phyloP scores from a whole-genome alignment of 2,329 filamentous ascomycete genomes.

The Myriosclerotinia duriaeana region DNA sequence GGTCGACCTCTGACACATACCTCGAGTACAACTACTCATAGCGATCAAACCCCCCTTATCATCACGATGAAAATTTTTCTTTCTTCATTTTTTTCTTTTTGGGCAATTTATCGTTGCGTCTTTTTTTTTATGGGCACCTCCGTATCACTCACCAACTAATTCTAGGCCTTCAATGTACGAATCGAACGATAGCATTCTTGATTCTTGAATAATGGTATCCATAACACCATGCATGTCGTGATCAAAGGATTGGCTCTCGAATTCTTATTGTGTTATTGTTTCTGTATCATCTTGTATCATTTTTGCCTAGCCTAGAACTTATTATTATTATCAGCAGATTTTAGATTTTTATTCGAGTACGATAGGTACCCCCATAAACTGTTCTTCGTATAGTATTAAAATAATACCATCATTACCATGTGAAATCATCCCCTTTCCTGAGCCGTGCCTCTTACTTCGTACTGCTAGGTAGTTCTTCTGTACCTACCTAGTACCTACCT shows the following conservation, averaged over 20 bases:
- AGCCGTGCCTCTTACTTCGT: background rate
- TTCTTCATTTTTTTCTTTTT: background rate
- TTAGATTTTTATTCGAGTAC: too few relatives aligned
- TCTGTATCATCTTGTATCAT: background rate
- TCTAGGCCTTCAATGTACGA: background rate
- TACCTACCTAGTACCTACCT: too few relatives aligned
- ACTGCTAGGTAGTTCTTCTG: background rate
- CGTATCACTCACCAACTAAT: too few relatives aligned
- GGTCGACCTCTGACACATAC: slow-evolving; percentile 27
- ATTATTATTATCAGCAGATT: too few relatives aligned
- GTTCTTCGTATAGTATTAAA: too few relatives aligned
- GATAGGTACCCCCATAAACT: too few relatives aligned
- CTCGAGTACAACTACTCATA: slow-evolving; percentile 32
- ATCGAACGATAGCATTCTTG: too few relatives aligned
- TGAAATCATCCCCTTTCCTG: background rate
- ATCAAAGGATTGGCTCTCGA: slow-evolving; percentile 11
- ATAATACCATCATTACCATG: background rate
- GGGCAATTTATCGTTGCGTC: too few relatives aligned
- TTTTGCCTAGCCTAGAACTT: background rate
- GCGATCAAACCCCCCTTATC: background rate
- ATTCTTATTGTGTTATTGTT: background rate
- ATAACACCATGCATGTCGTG: slow-evolving; percentile 1
- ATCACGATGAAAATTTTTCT: background rate
- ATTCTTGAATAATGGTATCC: background rate
- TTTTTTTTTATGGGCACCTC: too few relatives aligned